A percentile compares a stretch with the other conserved stretches of the same genome.
Conservation (phyloP, 192 early-diverging fungal species). For the Chytriomyces sp. region DNA sequence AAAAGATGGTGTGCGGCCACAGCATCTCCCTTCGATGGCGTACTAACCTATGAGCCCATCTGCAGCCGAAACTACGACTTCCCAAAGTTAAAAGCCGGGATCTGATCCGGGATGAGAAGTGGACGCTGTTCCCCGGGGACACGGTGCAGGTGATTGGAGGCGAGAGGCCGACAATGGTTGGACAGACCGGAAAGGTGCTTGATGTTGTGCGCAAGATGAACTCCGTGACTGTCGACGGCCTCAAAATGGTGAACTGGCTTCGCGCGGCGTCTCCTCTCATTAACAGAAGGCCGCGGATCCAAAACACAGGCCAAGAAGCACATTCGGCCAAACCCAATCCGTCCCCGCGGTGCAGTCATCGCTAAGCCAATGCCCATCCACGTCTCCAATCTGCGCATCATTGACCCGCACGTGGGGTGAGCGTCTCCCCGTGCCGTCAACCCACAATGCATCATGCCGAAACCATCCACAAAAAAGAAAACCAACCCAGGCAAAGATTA, state of each 20-base stretch:
- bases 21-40: too few relatives aligned
- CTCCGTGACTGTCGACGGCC: slow-evolving; percentile 61
- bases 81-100: slow-evolving; percentile 22
- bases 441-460: not conserved
- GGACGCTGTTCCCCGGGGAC: slow-evolving; percentile 24
- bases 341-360: slow-evolving; percentile 54
- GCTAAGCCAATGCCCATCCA: slow-evolving; percentile 71
- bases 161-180: slow-evolving; percentile 33
- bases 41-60: too few relatives aligned
- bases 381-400: slow-evolving; percentile 67
- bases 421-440: not conserved
- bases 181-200: slow-evolving; percentile 64
- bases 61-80: slow-evolving; percentile 8
- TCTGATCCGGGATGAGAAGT: slow-evolving; percentile 11
- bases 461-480: not conserved
- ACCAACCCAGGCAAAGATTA: slow-evolving; percentile 13
- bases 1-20: too few relatives aligned
- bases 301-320: slow-evolving; percentile 57
- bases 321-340: slow-evolving; percentile 59
- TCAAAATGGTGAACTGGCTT: slow-evolving; percentile 46
- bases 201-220: slow-evolving; percentile 65
- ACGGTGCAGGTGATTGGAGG: slow-evolving; percentile 63
- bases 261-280: too few relatives aligned
- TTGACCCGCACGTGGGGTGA: slow-evolving; percentile 60
- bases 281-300: too few relatives aligned